These are phyloP conservation scores for Citrus sp. DNA, from an alignment of 345 rosid species.

Conservation along the genomic window DNA sequence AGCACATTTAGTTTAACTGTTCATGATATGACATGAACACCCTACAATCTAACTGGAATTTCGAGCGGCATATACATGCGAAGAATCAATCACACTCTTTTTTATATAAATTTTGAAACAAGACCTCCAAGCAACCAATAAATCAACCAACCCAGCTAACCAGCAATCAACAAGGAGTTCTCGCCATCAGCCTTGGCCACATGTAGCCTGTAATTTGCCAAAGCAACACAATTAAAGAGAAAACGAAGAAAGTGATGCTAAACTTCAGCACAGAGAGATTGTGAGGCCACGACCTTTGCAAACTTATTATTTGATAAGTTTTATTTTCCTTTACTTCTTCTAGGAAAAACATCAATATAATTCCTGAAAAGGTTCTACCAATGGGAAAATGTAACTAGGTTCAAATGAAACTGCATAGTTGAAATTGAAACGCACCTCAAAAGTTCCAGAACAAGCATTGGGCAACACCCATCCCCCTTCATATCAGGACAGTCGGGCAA, in stretches of 20 bases:
- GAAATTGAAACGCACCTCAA: slow-evolving; percentile 14
- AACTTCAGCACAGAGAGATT: background rate
- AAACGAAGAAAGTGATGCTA: background rate
- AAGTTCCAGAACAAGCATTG: background rate
- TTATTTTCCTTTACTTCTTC: background rate
- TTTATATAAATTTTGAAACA: background rate
- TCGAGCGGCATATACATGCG: background rate
- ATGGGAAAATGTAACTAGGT: background rate
- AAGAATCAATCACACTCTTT: background rate
- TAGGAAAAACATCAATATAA: background rate
- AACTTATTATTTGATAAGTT: too few relatives aligned
- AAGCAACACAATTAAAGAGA: background rate
- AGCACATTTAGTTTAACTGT: background rate
- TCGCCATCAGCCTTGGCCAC: background rate
- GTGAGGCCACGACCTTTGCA: background rate
- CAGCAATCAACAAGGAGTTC: background rate
- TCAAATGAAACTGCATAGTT: background rate
- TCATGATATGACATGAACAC: background rate
- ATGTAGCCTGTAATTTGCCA: slow-evolving; percentile 10
- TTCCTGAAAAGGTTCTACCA: slow-evolving; percentile 1
- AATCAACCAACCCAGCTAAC: background rate
- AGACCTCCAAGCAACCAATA: background rate
- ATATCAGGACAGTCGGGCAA: slow-evolving; percentile 2
- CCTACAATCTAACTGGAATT: background rate
- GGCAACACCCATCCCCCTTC: background rate